These are phyloP conservation scores for Skeletonema costatum DNA, from an alignment of 108 stramenopile species.

Conservation along the genomic window DNA sequence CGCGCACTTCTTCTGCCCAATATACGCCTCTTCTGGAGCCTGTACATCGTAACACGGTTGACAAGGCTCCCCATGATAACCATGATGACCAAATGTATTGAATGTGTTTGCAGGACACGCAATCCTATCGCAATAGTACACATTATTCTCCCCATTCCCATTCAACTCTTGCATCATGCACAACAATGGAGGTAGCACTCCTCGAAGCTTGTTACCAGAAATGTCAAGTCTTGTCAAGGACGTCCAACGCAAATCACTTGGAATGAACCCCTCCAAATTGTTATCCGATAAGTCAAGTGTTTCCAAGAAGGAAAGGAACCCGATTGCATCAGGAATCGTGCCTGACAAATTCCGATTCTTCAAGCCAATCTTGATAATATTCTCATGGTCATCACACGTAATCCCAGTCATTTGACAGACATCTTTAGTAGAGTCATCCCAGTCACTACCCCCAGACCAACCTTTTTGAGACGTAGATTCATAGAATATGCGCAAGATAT, in stretches of 20 bases:
- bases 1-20: conserved; percentile 15
- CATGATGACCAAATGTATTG: conserved; percentile 33
- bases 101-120: conserved; percentile 53
- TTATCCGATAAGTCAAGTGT: conserved; percentile 62
- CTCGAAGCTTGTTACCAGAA: conserved; percentile 54
- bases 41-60: conserved; percentile 29
- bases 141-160: conserved; percentile 44
- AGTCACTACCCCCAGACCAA: conserved; percentile 36
- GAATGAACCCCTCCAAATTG: conserved; percentile 49
- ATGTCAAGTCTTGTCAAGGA: conserved; percentile 49
- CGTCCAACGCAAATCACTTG: conserved; percentile 59
- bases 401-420: conserved; percentile 62
- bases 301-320: conserved; percentile 47
- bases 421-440: conserved; percentile 12
- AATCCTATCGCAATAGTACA: conserved; percentile 53
- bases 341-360: conserved; percentile 46
- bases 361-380: conserved; percentile 42
- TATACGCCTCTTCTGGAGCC: conserved; percentile 5
- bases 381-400: conserved; percentile 47
- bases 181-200: conserved; percentile 57
- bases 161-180: conserved; percentile 60
- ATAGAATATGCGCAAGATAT: conserved; percentile 38
- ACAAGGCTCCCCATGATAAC: conserved; percentile 20
- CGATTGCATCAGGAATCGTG: conserved; percentile 51
- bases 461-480: conserved; percentile 20